Conservation (phyloP, 2,329 filamentous ascomycete genomes). For the Xylariaceae sp. region DNA sequence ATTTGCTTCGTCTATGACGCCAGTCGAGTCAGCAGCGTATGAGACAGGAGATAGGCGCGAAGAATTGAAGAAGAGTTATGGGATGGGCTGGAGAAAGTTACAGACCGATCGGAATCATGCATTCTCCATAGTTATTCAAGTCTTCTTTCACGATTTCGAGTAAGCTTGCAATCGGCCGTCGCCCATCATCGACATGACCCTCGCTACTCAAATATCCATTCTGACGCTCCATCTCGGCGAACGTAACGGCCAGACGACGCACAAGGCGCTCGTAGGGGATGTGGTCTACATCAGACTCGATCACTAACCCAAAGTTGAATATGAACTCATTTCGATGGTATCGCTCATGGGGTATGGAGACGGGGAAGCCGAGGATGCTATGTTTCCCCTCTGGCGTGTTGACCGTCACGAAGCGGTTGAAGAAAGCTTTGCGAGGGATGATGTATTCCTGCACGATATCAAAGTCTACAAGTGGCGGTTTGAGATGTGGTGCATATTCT, state of each 20-base stretch:
- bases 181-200: constrained; percentile 39
- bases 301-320: constrained; percentile 91
- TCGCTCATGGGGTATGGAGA: constrained; percentile 76
- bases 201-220: constrained; percentile 67
- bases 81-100: constrained; percentile 29
- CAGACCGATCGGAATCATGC: constrained; percentile 93
- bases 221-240: constrained; percentile 89
- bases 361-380: constrained; percentile 80
- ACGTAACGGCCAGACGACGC: constrained; percentile 75
- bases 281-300: constrained; percentile 64
- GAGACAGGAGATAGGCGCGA: not conserved
- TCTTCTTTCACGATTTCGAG: constrained; percentile 80
- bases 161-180: constrained; percentile 75
- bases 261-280: constrained; percentile 81
- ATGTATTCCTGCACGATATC: constrained; percentile 85
- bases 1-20: constrained; percentile 81
- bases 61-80: not conserved
- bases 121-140: constrained; percentile 94
- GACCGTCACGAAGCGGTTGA: constrained; percentile 82
- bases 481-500: constrained; percentile 36
- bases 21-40: constrained; percentile 12
- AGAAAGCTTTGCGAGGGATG: constrained; percentile 91
- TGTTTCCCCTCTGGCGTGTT: constrained; percentile 67
- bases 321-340: constrained; percentile 96
- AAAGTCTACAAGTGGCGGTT: constrained; percentile 74